Percentiles rank a stretch among this genome's conserved stretches.
phyloP scores from a whole-genome alignment of 208 protist genomes.

The Porcisia hertigi region DNA sequence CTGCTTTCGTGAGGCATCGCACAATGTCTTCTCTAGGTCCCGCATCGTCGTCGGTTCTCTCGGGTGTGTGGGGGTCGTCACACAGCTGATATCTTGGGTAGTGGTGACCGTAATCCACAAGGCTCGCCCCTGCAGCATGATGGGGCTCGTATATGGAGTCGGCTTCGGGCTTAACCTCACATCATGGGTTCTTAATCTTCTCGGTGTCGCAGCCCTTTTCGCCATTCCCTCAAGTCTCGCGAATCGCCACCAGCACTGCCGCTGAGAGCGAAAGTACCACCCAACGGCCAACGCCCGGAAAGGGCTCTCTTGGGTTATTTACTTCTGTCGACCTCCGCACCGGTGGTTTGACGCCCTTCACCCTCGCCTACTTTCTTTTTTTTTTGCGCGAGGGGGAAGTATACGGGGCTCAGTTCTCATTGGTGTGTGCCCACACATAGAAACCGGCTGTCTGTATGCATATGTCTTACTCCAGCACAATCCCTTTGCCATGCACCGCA shows the following conservation, averaged over 20 bases:
- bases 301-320: neutral
- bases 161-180: slow-evolving; percentile 66
- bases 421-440: too few relatives aligned
- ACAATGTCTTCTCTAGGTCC: slow-evolving; percentile 21
- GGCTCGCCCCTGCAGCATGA: slow-evolving; percentile 21
- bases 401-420: too few relatives aligned
- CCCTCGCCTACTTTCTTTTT: too few relatives aligned
- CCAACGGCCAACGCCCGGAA: neutral
- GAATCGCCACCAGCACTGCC: neutral
- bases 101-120: slow-evolving; percentile 44
- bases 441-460: too few relatives aligned
- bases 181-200: slow-evolving; percentile 46
- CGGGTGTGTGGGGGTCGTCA: slow-evolving; percentile 27
- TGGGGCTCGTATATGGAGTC: slow-evolving; percentile 47
- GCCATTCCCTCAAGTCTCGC: slow-evolving; percentile 11
- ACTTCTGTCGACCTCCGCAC: too few relatives aligned
- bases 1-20: slow-evolving; percentile 28
- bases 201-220: slow-evolving; percentile 27
- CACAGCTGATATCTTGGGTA: slow-evolving; percentile 58
- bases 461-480: too few relatives aligned
- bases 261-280: neutral
- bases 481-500: too few relatives aligned
- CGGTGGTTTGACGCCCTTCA: too few relatives aligned
- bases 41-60: slow-evolving; percentile 36
- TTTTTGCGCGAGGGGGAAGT: too few relatives aligned